phyloP scores from a whole-genome alignment of 768 basidiomycete genomes.

The Pulveroboletus sp. region DNA sequence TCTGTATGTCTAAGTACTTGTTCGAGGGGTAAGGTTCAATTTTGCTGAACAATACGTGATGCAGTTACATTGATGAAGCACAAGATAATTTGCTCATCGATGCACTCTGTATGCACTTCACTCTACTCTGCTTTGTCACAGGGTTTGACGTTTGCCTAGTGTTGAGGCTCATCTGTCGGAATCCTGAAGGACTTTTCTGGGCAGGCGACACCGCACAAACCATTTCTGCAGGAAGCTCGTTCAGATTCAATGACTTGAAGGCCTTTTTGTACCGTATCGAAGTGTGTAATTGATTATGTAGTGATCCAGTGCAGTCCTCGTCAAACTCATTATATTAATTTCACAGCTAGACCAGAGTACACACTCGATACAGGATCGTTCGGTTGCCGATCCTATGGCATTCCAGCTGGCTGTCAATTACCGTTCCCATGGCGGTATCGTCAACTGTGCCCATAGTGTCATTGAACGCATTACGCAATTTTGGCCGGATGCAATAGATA shows the following conservation, averaged over 20 bases:
- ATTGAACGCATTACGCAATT: slow-evolving; percentile 57
- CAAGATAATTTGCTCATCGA: slow-evolving; percentile 72
- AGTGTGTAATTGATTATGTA: slow-evolving; percentile 3
- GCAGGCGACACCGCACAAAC: slow-evolving; percentile 80
- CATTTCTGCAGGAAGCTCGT: slow-evolving; percentile 67
- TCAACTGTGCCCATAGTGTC: slow-evolving; percentile 63
- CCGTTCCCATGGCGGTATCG: slow-evolving; percentile 68
- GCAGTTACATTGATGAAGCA: slow-evolving; percentile 64
- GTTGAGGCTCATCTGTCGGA: slow-evolving; percentile 54
- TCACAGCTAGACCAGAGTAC: slow-evolving; percentile 20
- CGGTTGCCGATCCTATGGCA: slow-evolving; percentile 27
- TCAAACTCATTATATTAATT: neutral
- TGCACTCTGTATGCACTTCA: slow-evolving; percentile 41
- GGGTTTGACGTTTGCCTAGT: slow-evolving; percentile 38
- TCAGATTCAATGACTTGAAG: slow-evolving; percentile 67
- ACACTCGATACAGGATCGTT: slow-evolving; percentile 8
- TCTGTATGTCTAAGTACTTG: slow-evolving; percentile 37
- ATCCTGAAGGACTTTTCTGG: slow-evolving; percentile 68
- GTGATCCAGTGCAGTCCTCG: neutral
- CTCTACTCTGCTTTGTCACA: neutral
- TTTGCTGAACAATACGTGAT: neutral
- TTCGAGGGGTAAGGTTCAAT: neutral
- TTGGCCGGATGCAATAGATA: slow-evolving; percentile 64
- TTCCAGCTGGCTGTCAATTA: slow-evolving; percentile 66
- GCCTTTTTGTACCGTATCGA: slow-evolving; percentile 61